Evolutionary conservation across 495 filamentous ascomycete genomes (phyloP).

Genomic region (Beverwykella pulmonaria): DNA sequence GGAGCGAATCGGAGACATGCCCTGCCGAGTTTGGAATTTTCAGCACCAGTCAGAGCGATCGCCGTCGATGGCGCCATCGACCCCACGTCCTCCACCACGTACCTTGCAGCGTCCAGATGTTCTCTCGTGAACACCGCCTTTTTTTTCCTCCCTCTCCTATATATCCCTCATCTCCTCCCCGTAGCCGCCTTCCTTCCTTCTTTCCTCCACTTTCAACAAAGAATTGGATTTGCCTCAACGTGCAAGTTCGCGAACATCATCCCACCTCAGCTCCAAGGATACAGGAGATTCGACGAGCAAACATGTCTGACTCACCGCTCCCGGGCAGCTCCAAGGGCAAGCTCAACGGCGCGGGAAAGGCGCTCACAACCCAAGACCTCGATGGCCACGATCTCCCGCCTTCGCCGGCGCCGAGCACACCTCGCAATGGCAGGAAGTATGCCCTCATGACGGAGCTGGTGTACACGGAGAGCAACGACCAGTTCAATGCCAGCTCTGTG

Average conservation of each 20-base stretch:
- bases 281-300: not conserved
- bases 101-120: slow-evolving; percentile 16
- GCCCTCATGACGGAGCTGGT: slow-evolving; percentile 94
- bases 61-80: slow-evolving; percentile 28
- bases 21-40: slow-evolving; percentile 6
- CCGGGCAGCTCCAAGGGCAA: slow-evolving; percentile 37
- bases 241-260: not conserved
- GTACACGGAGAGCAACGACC: slow-evolving; percentile 91
- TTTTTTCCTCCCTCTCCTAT: not conserved
- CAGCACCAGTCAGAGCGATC: too few species aligned
- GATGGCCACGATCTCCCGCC: slow-evolving; percentile 91
- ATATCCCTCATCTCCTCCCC: not conserved
- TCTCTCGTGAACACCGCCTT: not conserved
- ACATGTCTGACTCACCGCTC: slow-evolving; percentile 24
- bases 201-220: slow-evolving; percentile 24
- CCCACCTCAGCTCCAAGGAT: not conserved
- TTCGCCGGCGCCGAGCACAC: slow-evolving; percentile 91
- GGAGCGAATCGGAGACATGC: slow-evolving; percentile 10
- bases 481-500: slow-evolving; percentile 92
- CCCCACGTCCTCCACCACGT: slow-evolving; percentile 13
- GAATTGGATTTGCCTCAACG: slow-evolving; percentile 32
- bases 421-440: slow-evolving; percentile 79
- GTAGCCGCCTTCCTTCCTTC: not conserved
- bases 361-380: slow-evolving; percentile 73
- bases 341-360: slow-evolving; percentile 57